phyloP scores from a whole-genome alignment of 2,329 filamentous ascomycete species.

The Ophiostoma sp. region DNA sequence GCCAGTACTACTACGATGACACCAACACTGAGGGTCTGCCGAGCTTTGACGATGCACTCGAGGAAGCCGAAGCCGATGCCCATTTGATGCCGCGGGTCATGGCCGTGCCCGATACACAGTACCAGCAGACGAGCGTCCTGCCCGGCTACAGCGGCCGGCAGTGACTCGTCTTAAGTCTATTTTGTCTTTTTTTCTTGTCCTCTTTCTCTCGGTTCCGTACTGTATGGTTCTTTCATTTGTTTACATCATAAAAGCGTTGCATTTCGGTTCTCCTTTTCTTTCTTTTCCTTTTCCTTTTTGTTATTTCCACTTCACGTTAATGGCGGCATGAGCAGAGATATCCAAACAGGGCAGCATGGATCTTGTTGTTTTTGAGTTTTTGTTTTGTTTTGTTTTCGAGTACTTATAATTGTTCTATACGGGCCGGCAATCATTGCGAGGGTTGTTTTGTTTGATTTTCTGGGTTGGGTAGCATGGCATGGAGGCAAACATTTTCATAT shows the following conservation, averaged over 20 bases:
- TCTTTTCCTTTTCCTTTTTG: neutral
- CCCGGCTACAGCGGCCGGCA: slow-evolving; percentile 33
- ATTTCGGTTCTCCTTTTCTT: neutral
- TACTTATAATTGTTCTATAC: neutral
- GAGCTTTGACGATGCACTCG: slow-evolving; percentile 52
- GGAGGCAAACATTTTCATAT: neutral
- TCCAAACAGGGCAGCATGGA: slow-evolving; percentile 20
- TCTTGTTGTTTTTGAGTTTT: neutral
- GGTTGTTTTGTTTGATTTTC: neutral
- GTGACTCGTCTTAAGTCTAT: neutral
- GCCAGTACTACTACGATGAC: slow-evolving; percentile 23
- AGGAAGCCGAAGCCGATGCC: slow-evolving; percentile 48
- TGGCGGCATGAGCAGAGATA: slow-evolving; percentile 20
- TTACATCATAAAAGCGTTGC: slow-evolving; percentile 21
- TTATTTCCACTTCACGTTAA: neutral
- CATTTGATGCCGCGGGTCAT: slow-evolving; percentile 47
- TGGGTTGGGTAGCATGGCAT: neutral
- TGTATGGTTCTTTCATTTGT: neutral
- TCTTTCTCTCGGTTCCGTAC: slow-evolving; percentile 6
- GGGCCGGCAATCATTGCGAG: neutral
- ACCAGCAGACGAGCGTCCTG: slow-evolving; percentile 32
- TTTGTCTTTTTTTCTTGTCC: slow-evolving; percentile 6
- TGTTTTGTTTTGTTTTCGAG: neutral
- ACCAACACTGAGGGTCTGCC: slow-evolving; percentile 42
- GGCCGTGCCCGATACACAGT: slow-evolving; percentile 36